Conservation (phyloP, 2,329 filamentous ascomycete species). For the Rachicladosporium sp. region DNA sequence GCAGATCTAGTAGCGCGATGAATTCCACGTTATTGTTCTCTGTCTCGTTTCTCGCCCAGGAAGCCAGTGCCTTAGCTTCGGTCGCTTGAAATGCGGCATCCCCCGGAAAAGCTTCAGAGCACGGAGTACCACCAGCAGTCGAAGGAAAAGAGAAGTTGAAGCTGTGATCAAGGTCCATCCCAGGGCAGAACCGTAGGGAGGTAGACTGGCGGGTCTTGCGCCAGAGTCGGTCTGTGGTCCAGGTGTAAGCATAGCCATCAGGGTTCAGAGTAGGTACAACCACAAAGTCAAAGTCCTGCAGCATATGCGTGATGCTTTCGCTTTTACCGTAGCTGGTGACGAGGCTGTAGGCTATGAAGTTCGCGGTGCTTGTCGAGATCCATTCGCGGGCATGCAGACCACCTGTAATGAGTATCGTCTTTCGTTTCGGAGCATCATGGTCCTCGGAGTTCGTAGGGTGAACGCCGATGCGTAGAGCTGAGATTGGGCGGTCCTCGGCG, state of each 20-base stretch:
- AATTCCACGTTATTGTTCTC: slow-evolving; percentile 59
- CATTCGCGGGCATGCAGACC: slow-evolving; percentile 92
- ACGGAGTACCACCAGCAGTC: slow-evolving; percentile 55
- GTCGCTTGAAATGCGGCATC: slow-evolving; percentile 69
- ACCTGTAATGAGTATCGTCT: slow-evolving; percentile 70
- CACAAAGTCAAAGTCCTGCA: slow-evolving; percentile 76
- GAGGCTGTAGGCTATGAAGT: slow-evolving; percentile 78
- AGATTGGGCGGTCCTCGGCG: slow-evolving; percentile 77
- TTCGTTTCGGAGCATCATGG: slow-evolving; percentile 40
- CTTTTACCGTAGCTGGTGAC: slow-evolving; percentile 70
- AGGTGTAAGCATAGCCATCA: slow-evolving; percentile 88
- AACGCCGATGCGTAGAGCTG: slow-evolving; percentile 63
- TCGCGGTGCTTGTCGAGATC: slow-evolving; percentile 87
- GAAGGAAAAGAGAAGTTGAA: slow-evolving; percentile 79
- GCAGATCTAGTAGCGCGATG: slow-evolving; percentile 77
- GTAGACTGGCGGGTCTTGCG: slow-evolving; percentile 86
- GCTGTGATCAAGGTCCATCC: slow-evolving; percentile 77
- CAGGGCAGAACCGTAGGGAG: slow-evolving; percentile 67
- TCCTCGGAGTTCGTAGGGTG: slow-evolving; percentile 38
- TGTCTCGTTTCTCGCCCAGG: slow-evolving; percentile 75
- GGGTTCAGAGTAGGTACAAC: slow-evolving; percentile 84
- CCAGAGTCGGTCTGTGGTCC: slow-evolving; percentile 86
- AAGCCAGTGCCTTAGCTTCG: slow-evolving; percentile 62
- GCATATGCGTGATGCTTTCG: slow-evolving; percentile 56
- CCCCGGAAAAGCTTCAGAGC: slow-evolving; percentile 82